Conservation (phyloP, 2,329 filamentous ascomycete genomes). For the Diaporthe ampelina region DNA sequence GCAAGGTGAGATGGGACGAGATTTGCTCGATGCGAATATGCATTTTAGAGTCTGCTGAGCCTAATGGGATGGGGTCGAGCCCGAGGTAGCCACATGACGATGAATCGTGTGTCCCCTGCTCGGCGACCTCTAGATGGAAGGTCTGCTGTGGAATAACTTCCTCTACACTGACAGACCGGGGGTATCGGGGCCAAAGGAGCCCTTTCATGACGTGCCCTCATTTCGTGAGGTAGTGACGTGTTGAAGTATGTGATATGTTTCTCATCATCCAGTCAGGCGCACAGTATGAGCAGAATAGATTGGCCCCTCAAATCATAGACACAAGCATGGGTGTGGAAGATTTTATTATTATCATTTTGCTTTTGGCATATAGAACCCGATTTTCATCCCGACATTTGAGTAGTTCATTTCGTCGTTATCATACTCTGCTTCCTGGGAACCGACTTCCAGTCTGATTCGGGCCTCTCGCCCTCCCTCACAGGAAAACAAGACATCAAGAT, state of each 20-base stretch:
- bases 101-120: no score
- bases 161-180: no score
- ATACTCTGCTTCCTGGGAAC: neutral
- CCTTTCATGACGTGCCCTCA: no score
- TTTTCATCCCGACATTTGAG: neutral
- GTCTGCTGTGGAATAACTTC: no score
- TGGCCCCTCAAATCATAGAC: neutral
- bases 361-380: neutral
- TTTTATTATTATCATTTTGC: neutral
- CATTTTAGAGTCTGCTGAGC: neutral
- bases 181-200: no score
- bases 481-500: neutral
- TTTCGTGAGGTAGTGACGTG: no score
- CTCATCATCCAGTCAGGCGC: neutral
- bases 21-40: neutral
- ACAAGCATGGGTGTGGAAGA: neutral
- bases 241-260: no score
- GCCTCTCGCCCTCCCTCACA: slow-evolving; percentile 1
- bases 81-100: neutral
- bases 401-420: slow-evolving; percentile 10
- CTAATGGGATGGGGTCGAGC: no score
- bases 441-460: neutral
- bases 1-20: neutral
- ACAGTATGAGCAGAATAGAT: no score
- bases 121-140: no score